A percentile compares a stretch with the other conserved stretches of the same genome.
Conservation (phyloP, 768 basidiomycete species). For the Leccinellum rugosiceps region DNA sequence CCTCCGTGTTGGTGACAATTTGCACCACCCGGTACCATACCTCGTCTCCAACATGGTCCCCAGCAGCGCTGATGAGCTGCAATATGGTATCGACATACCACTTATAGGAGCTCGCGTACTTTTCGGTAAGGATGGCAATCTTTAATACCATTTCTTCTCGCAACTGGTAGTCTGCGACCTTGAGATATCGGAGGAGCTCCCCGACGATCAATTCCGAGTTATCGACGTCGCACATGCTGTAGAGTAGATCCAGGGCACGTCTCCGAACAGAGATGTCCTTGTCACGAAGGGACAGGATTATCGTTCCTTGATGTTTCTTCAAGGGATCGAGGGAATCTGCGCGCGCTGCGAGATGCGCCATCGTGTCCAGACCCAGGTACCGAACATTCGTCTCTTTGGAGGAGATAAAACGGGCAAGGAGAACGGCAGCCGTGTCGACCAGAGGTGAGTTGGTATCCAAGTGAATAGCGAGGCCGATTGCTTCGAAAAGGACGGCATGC, state of each 20-base stretch:
- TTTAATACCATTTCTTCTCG: conserved; percentile 99
- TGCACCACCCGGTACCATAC: conserved; percentile 99
- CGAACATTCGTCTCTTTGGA: conserved; percentile 98
- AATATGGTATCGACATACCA: conserved; percentile 99
- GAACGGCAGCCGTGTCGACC: conserved; percentile 81
- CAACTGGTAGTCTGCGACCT: conserved; percentile 94
- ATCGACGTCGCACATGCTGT: conserved; percentile 99
- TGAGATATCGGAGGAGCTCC: conserved; percentile 89
- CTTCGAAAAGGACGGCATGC: conserved; percentile 97
- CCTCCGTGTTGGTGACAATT: conserved; percentile 97
- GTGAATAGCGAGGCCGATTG: conserved; percentile 95
- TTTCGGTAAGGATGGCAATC: conserved; percentile 98
- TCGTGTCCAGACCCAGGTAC: conserved; percentile 95
- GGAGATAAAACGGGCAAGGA: conserved; percentile 93
- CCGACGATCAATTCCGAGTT: conserved; percentile 96
- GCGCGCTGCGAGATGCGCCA: conserved; percentile 96
- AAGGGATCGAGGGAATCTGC: conserved; percentile 88
- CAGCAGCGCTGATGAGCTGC: conserved; percentile 92
- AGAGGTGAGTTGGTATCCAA: conserved; percentile 87
- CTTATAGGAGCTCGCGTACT: conserved; percentile 95
- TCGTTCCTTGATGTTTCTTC: conserved; percentile 94
- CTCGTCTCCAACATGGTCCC: conserved; percentile 98
- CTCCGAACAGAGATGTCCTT: conserved; percentile 96
- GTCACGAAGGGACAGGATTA: conserved; percentile 91
- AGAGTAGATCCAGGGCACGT: conserved; percentile 90